phyloP scores from a whole-genome alignment of 2,329 filamentous ascomycete genomes.

The Paecilomyces fulvus region DNA sequence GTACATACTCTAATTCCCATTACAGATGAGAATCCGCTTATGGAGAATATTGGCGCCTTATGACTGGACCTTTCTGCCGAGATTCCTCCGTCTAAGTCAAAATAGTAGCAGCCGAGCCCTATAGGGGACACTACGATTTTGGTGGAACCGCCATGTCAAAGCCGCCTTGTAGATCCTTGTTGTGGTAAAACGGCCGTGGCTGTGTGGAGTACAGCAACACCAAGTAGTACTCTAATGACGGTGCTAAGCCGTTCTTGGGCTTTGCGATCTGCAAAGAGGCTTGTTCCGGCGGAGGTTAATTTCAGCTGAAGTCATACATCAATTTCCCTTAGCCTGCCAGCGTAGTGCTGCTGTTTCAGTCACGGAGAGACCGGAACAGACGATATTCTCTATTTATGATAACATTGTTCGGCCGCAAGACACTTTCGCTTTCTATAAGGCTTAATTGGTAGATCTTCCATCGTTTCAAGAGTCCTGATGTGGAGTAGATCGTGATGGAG shows the following conservation, averaged over 20 bases:
- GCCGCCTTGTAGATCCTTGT: too few species aligned
- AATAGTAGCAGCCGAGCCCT: neutral
- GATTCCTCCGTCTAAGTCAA: neutral
- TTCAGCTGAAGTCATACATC: neutral
- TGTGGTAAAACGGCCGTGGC: too few species aligned
- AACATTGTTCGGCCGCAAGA: too few species aligned
- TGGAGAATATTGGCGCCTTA: neutral
- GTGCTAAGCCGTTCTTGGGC: neutral
- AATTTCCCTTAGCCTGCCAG: neutral
- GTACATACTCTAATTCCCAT: neutral
- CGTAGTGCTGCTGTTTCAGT: neutral
- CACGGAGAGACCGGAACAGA: neutral
- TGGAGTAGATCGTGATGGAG: too few species aligned
- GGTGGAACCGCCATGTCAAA: too few species aligned
- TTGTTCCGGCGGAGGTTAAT: neutral
- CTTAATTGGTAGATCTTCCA: too few species aligned
- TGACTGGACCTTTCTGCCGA: neutral
- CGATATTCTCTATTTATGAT: too few species aligned
- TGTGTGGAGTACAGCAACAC: too few species aligned
- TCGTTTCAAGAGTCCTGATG: too few species aligned
- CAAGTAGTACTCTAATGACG: too few species aligned
- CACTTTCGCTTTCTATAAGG: too few species aligned
- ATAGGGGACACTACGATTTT: too few species aligned
- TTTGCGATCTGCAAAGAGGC: neutral
- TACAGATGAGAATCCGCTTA: neutral